phyloP scores from a whole-genome alignment of 2,329 filamentous ascomycete genomes.

The Trichoderma citrinoviride region DNA sequence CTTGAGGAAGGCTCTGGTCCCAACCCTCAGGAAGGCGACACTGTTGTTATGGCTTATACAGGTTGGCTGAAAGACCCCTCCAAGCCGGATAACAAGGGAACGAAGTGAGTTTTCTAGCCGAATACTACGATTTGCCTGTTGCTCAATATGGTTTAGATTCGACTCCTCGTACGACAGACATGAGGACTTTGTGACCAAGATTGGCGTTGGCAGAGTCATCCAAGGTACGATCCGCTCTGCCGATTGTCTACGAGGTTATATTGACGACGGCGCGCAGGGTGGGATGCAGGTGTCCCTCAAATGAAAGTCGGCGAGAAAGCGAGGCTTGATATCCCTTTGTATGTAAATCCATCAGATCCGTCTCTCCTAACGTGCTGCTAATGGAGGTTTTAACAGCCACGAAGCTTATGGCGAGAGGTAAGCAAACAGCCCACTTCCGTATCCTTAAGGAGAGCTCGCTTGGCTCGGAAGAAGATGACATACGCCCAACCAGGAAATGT shows the following conservation, averaged over 20 bases:
- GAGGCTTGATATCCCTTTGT: conserved; percentile 69
- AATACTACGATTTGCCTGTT: neutral
- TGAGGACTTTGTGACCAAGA: conserved; percentile 67
- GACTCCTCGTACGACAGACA: conserved; percentile 79
- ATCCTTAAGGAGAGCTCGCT: too few species aligned
- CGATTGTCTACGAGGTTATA: neutral
- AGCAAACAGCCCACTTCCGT: conserved; percentile 30
- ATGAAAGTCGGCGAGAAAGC: conserved; percentile 94
- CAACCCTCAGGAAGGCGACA: conserved; percentile 64
- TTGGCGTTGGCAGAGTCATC: conserved; percentile 84
- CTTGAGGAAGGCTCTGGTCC: conserved; percentile 60
- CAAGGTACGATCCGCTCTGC: conserved; percentile 57
- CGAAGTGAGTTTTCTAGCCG: conserved; percentile 55
- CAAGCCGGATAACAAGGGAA: conserved; percentile 64
- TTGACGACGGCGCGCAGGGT: conserved; percentile 50
- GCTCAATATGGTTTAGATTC: conserved; percentile 59
- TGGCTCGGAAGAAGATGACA: too few species aligned
- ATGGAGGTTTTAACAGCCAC: conserved; percentile 45
- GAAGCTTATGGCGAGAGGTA: conserved; percentile 63
- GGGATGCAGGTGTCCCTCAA: conserved; percentile 78
- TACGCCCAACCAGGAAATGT: neutral
- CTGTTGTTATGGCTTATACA: conserved; percentile 85
- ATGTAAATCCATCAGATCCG: neutral
- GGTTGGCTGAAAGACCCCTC: conserved; percentile 74
- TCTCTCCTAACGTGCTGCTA: neutral